These are phyloP conservation scores for Karstenula rhodostoma DNA, from an alignment of 2,329 filamentous ascomycete genomes.

Conservation along the genomic window DNA sequence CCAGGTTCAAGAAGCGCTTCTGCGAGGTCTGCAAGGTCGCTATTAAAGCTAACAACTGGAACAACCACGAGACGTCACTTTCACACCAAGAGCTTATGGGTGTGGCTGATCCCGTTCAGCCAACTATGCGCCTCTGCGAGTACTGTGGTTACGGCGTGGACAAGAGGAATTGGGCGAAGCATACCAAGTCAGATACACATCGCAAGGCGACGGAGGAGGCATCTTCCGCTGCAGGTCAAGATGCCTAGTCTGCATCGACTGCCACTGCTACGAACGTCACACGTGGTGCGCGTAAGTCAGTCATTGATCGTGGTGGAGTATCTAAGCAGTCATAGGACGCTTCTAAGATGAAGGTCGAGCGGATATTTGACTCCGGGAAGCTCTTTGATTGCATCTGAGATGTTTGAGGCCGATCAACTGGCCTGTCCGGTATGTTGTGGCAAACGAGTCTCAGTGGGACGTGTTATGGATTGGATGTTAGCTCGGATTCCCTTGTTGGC, in stretches of 20 bases:
- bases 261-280: not conserved
- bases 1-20: not conserved
- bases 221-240: not conserved
- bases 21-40: not conserved
- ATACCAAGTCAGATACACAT: not conserved
- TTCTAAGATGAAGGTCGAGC: too few relatives aligned
- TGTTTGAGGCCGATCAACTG: too few relatives aligned
- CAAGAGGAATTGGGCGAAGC: not conserved
- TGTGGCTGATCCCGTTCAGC: not conserved
- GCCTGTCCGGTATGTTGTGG: too few relatives aligned
- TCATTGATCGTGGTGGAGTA: too few relatives aligned
- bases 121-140: not conserved
- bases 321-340: not conserved
- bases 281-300: not conserved
- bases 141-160: not conserved
- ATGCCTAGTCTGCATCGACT: not conserved
- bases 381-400: too few relatives aligned
- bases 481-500: too few relatives aligned
- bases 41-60: not conserved
- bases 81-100: not conserved
- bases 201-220: not conserved
- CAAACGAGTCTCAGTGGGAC: too few relatives aligned
- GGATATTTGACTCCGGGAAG: too few relatives aligned
- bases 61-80: not conserved
- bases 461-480: too few relatives aligned